Evolutionary conservation across 2,329 filamentous ascomycete genomes (phyloP), one percentile per base, ranked within the genome.

Genomic region (Stylonectria norvegica): DNA sequence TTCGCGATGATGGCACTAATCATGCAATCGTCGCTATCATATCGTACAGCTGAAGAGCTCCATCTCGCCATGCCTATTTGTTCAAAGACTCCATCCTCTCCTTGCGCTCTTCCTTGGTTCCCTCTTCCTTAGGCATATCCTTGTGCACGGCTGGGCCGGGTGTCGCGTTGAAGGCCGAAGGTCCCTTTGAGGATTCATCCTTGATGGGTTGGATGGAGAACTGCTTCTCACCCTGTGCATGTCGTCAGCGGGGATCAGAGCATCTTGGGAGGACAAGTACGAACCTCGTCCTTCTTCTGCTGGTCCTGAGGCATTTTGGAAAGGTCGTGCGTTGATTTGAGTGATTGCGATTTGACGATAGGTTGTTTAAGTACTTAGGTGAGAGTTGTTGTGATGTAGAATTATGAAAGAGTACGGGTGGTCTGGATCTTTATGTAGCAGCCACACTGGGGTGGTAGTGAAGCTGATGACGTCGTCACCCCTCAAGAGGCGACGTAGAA

Each of bases 21-120:
- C n/a, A n/a, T n/a, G n/a, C n/a, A n/a, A n/a, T n/a, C n/a, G n/a
- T n/a, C n/a, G n/a, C n/a, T n/a, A n/a, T n/a, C n/a, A n/a, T n/a
- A n/a, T n/a, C n/a, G n/a, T n/a, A n/a, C n/a, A n/a, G n/a, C n/a
- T n/a, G n/a, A n/a, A n/a, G n/a, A n/a, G n/a, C n/a, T n/a, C n/a
- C n/a, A n/a, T n/a, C n/a, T n/a, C n/a, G n/a, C n/a, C n/a, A n/a
- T n/a, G 39, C 40, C 45, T 58, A 57, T 58, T 84, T 79, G 70
- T 87, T 87, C 62, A 88, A 55, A 56, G 78, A 78, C 60, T 80
- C 69, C 45, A 79, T 81, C 61, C 78, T 81, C 10, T 75, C 79
- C 56, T 74, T 69, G 38, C 83, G 76, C 56, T 88, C 84, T 60
- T 85, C 83, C 65, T 83, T 85, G 43, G 75, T 79, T 12, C 78